Percentiles rank a stretch among this genome's conserved stretches.
Evolutionary conservation across 345 rosid species (phyloP).

Genomic region (Populus simonii): DNA sequence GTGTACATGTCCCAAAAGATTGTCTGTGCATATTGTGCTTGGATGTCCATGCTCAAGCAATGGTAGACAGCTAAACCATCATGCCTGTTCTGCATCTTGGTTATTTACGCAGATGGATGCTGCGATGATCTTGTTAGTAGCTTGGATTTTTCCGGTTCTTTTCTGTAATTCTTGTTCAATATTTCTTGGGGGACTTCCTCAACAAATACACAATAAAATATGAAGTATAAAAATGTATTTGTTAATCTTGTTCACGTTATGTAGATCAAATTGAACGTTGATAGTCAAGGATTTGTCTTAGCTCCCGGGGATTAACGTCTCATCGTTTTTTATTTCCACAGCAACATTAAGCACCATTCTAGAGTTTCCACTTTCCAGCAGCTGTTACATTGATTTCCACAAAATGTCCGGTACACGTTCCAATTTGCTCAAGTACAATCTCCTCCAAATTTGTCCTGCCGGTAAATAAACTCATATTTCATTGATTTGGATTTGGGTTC

Average conservation of each 20-base stretch:
- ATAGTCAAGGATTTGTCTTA: not conserved
- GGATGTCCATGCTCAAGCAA: slow-evolving; percentile 57
- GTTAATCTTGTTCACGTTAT: not conserved
- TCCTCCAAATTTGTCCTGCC: not conserved
- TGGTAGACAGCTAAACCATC: slow-evolving; percentile 33
- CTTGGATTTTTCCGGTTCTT: not conserved
- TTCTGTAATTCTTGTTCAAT: not conserved
- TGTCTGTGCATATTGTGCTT: slow-evolving; percentile 72
- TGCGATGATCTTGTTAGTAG: not conserved
- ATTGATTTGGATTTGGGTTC: not conserved
- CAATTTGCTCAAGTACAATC: not conserved
- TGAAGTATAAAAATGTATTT: too few relatives aligned
- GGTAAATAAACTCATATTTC: not conserved
- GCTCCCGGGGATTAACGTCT: not conserved
- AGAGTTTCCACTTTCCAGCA: not conserved
- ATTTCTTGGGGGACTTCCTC: not conserved
- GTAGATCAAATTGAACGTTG: not conserved
- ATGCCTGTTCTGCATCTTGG: not conserved
- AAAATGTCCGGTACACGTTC: not conserved
- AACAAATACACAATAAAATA: not conserved
- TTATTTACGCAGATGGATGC: too few relatives aligned
- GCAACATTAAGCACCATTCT: not conserved
- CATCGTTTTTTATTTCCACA: not conserved
- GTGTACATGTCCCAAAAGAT: slow-evolving; percentile 74
- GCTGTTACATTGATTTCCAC: not conserved